phyloP scores from a whole-genome alignment of 2,329 filamentous ascomycete genomes.

The Curvularia verruculosa region DNA sequence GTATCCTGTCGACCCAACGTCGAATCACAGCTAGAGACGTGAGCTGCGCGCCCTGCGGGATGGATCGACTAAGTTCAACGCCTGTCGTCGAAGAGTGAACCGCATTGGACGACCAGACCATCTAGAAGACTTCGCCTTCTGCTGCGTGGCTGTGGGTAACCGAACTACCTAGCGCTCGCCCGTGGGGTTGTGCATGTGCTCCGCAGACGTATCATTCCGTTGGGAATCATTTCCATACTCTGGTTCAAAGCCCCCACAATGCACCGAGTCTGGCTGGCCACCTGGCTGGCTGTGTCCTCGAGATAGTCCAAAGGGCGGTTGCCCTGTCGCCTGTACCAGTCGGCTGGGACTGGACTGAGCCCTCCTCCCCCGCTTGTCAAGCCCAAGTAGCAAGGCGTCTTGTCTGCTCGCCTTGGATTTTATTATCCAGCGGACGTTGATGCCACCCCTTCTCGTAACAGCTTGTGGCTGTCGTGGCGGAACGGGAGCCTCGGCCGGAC shows the following conservation, averaged over 20 bases:
- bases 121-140: slow-evolving; percentile 26
- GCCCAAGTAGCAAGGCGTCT: slow-evolving; percentile 4
- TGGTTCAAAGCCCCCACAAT: not conserved
- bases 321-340: not conserved
- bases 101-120: slow-evolving; percentile 15
- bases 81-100: slow-evolving; percentile 18
- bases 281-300: not conserved
- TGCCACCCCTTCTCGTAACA: not conserved
- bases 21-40: slow-evolving; percentile 21
- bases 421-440: not conserved
- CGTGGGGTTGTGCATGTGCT: slow-evolving; percentile 4
- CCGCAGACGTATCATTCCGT: not conserved
- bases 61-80: slow-evolving; percentile 14
- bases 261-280: not conserved
- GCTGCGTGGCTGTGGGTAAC: slow-evolving; percentile 24
- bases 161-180: slow-evolving; percentile 13
- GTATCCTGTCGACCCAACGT: slow-evolving; percentile 5
- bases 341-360: slow-evolving; percentile 16
- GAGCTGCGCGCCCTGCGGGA: slow-evolving; percentile 15
- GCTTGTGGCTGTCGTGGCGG: not conserved
- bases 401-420: slow-evolving; percentile 5
- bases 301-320: slow-evolving; percentile 4
- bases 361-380: slow-evolving; percentile 22
- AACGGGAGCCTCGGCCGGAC: slow-evolving; percentile 15
- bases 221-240: not conserved